Evolutionary conservation across 768 basidiomycete species (phyloP).

Genomic region (Crassisporium funariophilum): DNA sequence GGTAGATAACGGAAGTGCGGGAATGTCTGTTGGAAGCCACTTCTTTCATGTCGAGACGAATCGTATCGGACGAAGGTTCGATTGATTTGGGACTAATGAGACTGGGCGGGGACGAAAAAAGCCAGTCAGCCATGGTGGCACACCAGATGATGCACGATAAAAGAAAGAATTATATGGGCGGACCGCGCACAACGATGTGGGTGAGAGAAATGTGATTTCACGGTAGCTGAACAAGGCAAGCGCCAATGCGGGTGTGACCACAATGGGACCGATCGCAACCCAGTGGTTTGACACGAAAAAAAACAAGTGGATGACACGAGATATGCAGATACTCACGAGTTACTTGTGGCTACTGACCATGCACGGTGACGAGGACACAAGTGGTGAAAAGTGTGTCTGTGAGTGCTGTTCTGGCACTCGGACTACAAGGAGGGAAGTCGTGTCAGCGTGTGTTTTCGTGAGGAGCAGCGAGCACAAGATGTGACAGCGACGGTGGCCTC

Average conservation of each 20-base stretch:
- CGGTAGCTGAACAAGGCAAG: slow-evolving; percentile 3
- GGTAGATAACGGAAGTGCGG: slow-evolving; percentile 68
- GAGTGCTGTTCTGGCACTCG: slow-evolving; percentile 13
- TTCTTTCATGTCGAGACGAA: slow-evolving; percentile 76
- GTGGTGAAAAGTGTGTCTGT: slow-evolving; percentile 17
- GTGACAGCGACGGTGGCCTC: no score
- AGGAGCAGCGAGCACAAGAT: no score
- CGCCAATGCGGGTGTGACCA: slow-evolving; percentile 7
- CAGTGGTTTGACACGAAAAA: not conserved
- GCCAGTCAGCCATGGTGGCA: slow-evolving; percentile 26
- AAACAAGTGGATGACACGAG: slow-evolving; percentile 1
- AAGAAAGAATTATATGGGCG: slow-evolving; percentile 23
- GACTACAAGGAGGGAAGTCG: slow-evolving; percentile 31
- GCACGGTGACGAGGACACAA: slow-evolving; percentile 17
- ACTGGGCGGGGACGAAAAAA: slow-evolving; percentile 23
- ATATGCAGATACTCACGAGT: slow-evolving; percentile 15
- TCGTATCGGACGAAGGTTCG: slow-evolving; percentile 43
- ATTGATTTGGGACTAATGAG: slow-evolving; percentile 45
- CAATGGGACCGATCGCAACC: slow-evolving; percentile 17
- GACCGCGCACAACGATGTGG: slow-evolving; percentile 8
- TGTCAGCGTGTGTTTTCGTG: slow-evolving; percentile 51
- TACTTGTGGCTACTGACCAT: slow-evolving; percentile 14
- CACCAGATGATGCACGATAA: slow-evolving; percentile 24
- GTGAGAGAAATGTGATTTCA: slow-evolving; percentile 6
- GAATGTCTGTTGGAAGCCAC: slow-evolving; percentile 60